Evolutionary conservation across 148 eudicot species (phyloP), one percentile per base, ranked within the genome.

Genomic region (Fagopyrum tataricum): DNA sequence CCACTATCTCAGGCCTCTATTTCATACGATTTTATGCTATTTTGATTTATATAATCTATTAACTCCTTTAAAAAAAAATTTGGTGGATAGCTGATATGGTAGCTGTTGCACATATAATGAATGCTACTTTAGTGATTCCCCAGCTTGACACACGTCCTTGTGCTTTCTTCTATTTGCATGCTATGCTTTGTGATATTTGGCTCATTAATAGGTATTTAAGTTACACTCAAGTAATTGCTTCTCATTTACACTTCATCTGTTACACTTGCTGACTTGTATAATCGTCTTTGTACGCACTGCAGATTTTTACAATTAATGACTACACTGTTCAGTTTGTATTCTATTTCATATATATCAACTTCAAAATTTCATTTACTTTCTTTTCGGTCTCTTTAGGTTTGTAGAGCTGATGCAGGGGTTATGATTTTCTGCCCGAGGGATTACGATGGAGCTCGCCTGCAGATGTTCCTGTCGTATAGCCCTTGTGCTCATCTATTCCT

Each of bases 21-120:
- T 64, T 66, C 7, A 43, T 17, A 31, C 21, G 10, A 43, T 66
- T 66, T 40, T 31, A 31, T 12, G 42, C 42, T 46, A 67, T 41
- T 76, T 48, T 10, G 17, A 46, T 73, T 74, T 69, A 39, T 37
- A 73, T 26, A 44, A 17, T 76, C 59, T 3, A 6, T 21, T 67
- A 39, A 2, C 42, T 15, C 53, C 37, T 15, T 41, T 44, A n/a
- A n/a, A n/a, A n/a, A n/a, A 42, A 67, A 71, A 64, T 70, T 82
- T 37, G 71, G 72, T 78, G 90, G 98, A 93, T 93, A 72, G 87
- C 98, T 76, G 98, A 93, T 82, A 90, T 93, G 98, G 98, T 93
- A 76, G 96, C 93, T 74, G 91, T 93, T 80, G 91, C 98, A 72
- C 91, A 81, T 53, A 86, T 93, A 31, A 82, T 93, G 93, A 90